phyloP scores from a whole-genome alignment of 345 rosid genomes.

The Aethionema arabicum region DNA sequence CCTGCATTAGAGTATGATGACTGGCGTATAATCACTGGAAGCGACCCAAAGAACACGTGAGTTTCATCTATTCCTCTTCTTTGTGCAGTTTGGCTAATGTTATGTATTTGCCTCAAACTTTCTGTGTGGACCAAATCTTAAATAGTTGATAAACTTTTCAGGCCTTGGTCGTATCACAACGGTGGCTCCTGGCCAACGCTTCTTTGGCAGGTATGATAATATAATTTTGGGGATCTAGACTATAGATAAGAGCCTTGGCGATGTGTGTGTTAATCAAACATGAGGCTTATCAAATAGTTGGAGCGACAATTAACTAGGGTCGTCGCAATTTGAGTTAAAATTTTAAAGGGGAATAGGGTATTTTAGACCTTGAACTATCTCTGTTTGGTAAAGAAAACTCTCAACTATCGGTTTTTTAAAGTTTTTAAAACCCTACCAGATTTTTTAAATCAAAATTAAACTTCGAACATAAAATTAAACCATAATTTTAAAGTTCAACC shows the following conservation, averaged over 20 bases:
- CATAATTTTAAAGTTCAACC: too few relatives aligned
- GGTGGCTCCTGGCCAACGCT: slow-evolving; percentile 99
- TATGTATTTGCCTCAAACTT: background rate
- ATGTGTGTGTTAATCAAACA: background rate
- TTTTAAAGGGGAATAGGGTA: too few relatives aligned
- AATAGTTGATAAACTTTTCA: slow-evolving; percentile 38
- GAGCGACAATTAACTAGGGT: background rate
- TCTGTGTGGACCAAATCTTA: slow-evolving; percentile 7
- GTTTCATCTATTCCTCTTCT: slow-evolving; percentile 20
- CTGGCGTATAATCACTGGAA: slow-evolving; percentile 93
- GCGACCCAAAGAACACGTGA: slow-evolving; percentile 98
- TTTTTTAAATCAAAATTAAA: too few relatives aligned
- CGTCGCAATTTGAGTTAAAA: too few relatives aligned
- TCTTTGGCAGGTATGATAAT: slow-evolving; percentile 84
- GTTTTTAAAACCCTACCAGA: too few relatives aligned
- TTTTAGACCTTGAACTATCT: too few relatives aligned
- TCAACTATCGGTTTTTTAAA: too few relatives aligned
- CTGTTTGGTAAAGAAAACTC: too few relatives aligned
- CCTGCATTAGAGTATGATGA: slow-evolving; percentile 88
- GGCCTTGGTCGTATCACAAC: slow-evolving; percentile 99
- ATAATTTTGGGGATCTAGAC: background rate
- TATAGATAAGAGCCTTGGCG: background rate
- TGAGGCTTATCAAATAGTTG: background rate
- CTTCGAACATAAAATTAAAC: too few relatives aligned
- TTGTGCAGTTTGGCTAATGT: background rate